Base-by-base conservation (phyloP, 768 basidiomycete species). In the Mycena rebaudengoi region DNA sequence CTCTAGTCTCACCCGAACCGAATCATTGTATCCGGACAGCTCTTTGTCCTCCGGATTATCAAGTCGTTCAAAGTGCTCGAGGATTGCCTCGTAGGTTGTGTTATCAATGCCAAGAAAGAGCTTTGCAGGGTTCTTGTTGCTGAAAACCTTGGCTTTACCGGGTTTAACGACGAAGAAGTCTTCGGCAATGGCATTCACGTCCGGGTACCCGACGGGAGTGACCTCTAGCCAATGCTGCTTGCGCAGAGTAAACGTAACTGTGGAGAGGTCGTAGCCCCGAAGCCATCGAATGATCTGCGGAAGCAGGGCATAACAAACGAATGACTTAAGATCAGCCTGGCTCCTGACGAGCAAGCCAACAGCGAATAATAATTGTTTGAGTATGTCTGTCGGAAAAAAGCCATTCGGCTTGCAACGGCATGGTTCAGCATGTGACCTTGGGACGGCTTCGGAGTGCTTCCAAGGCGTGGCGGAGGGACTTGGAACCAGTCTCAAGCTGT, bases 141-240 rank as follows among this genome's bases (percentile, higher is more conserved):
- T 25, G 39, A 54, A 54, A 29, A 20, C 21, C 21, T 29, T 54
- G 52, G 28, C 23, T 29, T 21, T 35, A 14, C 35, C 35, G 12
- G 37, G 1, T 20, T 54, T 54, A 4, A 43, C 8, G 4, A 20
- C 18, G n/a, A 54, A 54, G 21, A 54, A 54, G 4, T 54, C 52
- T 12, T 54, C 52, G 4, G 52, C 52, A 20, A 54, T 54, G 2
- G 39, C 52, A 16, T 54, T 54, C 4, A 54, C 52, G 32, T 54
- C 52, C 3, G 39, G 52, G 30, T 29, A 43, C 3, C 40, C n/a
- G 8, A 26, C 4, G 10, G 33, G 50, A 23, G 29, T 20, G 18
- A 54, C n/a, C 29, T 54, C 52, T 10, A 54, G 16, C 52, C 52
- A 54, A 18, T 54, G 39, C n/a, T 41, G 14, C 21, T 40, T 54